Base-by-base conservation (phyloP, 352 stramenopile species). In the Phytophthora litchii region DNA sequence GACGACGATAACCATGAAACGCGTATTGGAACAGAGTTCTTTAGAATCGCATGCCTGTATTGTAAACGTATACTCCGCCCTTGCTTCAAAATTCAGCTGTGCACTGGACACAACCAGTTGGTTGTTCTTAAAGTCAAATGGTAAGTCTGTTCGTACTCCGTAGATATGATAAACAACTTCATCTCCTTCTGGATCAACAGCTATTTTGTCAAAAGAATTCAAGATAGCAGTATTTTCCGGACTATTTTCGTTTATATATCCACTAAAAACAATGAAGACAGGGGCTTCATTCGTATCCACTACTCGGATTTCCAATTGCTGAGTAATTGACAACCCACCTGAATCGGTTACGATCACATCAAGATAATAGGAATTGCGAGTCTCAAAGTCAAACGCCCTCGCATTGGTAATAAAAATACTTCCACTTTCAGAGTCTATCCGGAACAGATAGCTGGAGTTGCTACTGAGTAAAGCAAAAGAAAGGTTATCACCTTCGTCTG, bases 201-300 rank as follows among this genome's bases (percentile, higher is more conserved):
- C 48, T 12, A 72, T 64, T 14, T 3, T 5, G 7, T 58, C 37
- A 3, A 35, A 37, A 31, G 34, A 13, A 3, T 43, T 60, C 0
- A 64, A 48, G 9, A 72, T 47, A 0, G 34, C 21, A 25, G 64
- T 64, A n/a, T 60, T 53, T 29, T 34, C 43, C 19, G 48, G 51
- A n/a, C 51, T 64, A 48, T 72, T 64, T 32, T 72, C 64, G 32
- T 67, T 23, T 11, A 68, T 21, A 34, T 47, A 29, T 8, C 20
- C 40, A 53, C 32, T 50, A 4, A 48, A 46, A 34, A 67, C 1
- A 9, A 48, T 37, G 34, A 86, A 78, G 11, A 74, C 43, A 14
- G 78, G 78, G 8, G 73, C 45, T 57, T 86, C 76, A 34, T 88
- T 88, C 4, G 70, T 53, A 45, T 88, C 53, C 1, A 70, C 6